Conservation (phyloP, 306 rosid species). For the Carpinus viminea region DNA sequence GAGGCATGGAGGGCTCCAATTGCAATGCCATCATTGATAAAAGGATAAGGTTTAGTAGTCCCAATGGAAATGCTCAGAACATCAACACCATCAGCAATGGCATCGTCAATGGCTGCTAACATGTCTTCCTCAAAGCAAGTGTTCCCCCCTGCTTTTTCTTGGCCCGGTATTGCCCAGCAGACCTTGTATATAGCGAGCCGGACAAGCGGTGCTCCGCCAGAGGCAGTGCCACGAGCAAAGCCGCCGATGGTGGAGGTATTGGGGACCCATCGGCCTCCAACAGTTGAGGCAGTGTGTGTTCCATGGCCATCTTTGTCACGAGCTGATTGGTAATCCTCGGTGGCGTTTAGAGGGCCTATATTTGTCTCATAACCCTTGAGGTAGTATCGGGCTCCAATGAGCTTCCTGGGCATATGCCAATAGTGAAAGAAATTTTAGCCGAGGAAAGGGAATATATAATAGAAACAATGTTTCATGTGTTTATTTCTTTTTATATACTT, state of each 20-base stretch:
- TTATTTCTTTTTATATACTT: no score
- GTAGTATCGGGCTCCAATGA: constrained; percentile 86
- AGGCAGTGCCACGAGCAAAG: constrained; percentile 66
- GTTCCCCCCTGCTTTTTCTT: constrained; percentile 59
- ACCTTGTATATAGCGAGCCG: constrained; percentile 85
- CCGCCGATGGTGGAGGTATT: constrained; percentile 65
- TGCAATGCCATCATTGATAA: constrained; percentile 60
- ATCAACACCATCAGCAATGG: constrained; percentile 78
- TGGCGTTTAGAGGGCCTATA: constrained; percentile 54
- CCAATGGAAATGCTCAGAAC: constrained; percentile 78
- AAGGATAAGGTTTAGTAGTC: constrained; percentile 34
- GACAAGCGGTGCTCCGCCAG: constrained; percentile 79
- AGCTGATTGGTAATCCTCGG: constrained; percentile 67
- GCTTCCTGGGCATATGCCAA: constrained; percentile 45
- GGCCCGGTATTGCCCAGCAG: constrained; percentile 82
- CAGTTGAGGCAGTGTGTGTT: constrained; percentile 84
- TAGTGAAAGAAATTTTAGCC: not conserved
- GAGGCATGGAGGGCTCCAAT: constrained; percentile 65
- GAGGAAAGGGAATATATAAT: not conserved
- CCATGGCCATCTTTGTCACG: constrained; percentile 95
- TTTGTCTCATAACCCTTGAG: constrained; percentile 51
- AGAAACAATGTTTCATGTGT: not conserved
- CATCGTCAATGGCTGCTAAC: constrained; percentile 89
- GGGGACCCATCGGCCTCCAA: constrained; percentile 56
- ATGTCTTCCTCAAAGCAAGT: constrained; percentile 67